Evolutionary conservation across 768 basidiomycete genomes (phyloP).

Genomic region (Clathrus columnatus): DNA sequence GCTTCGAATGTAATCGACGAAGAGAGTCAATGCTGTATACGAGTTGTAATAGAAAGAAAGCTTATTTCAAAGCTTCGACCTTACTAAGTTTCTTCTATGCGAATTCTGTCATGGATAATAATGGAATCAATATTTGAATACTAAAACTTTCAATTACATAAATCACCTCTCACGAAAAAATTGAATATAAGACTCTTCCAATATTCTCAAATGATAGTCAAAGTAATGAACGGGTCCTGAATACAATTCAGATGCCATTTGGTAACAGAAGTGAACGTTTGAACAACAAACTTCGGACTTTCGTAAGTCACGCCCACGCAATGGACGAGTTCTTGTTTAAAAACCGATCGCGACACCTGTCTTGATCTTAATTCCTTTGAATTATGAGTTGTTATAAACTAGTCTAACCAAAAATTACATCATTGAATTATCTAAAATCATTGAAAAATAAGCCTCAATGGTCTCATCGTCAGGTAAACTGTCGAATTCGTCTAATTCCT

Average conservation of each 20-base stretch:
- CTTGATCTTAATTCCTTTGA: no score
- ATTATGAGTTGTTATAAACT: no score
- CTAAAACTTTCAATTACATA: background rate
- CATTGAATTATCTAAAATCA: background rate
- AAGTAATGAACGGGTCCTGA: conserved; percentile 4
- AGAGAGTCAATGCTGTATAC: conserved; percentile 61
- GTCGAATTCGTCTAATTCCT: conserved; percentile 10
- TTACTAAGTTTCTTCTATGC: conserved; percentile 82
- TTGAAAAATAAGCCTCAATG: conserved; percentile 25
- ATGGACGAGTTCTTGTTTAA: no score
- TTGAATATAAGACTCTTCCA: conserved; percentile 10
- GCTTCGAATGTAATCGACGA: conserved; percentile 60
- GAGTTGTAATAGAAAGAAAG: conserved; percentile 3
- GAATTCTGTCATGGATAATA: conserved; percentile 39
- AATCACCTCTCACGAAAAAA: conserved; percentile 13
- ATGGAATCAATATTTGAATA: background rate
- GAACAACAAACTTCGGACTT: background rate
- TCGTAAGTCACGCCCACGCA: background rate
- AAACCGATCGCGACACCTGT: no score
- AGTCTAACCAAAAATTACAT: no score
- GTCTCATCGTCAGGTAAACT: conserved; percentile 21
- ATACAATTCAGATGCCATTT: conserved; percentile 2
- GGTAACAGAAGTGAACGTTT: background rate
- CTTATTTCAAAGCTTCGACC: conserved; percentile 19
- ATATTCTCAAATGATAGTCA: background rate